These are phyloP conservation scores for Wickerhamomyces canadensis DNA, from an alignment of 805 yeast species.

Conservation along the genomic window DNA sequence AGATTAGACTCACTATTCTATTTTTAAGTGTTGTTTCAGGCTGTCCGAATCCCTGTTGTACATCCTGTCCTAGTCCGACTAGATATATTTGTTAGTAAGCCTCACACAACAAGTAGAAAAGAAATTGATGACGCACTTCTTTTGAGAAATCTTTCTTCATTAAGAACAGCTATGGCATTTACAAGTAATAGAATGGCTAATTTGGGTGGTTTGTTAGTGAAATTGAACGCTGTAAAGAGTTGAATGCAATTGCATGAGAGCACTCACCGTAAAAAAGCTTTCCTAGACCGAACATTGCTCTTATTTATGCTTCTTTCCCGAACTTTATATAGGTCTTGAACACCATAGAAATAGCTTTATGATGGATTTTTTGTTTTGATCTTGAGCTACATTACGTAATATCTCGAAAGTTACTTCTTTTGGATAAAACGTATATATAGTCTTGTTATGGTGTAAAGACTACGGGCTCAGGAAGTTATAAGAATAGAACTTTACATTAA, in stretches of 20 bases:
- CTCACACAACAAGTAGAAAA: no score
- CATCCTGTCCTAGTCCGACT: constrained; percentile 41
- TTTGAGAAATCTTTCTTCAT: constrained; percentile 73
- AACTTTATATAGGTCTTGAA: neutral
- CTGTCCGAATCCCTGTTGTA: constrained; percentile 41
- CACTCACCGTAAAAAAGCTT: constrained; percentile 45
- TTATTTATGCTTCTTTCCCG: no score
- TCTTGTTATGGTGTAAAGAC: no score
- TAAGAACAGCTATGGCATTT: constrained; percentile 72
- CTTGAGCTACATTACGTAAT: no score
- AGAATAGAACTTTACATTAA: neutral
- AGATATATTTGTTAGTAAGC: no score
- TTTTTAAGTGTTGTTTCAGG: constrained; percentile 45
- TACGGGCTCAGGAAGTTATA: no score
- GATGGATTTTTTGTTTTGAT: neutral
- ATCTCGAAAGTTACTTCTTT: no score
- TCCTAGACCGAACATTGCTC: constrained; percentile 53
- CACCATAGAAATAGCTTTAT: neutral
- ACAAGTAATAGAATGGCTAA: constrained; percentile 45
- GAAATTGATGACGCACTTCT: constrained; percentile 51
- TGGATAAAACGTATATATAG: no score
- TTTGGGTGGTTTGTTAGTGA: neutral
- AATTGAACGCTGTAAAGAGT: neutral
- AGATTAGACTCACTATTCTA: constrained; percentile 57
- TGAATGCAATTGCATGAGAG: no score